phyloP scores from a whole-genome alignment of 495 filamentous ascomycete genomes.

The Penicillium chermesinum region DNA sequence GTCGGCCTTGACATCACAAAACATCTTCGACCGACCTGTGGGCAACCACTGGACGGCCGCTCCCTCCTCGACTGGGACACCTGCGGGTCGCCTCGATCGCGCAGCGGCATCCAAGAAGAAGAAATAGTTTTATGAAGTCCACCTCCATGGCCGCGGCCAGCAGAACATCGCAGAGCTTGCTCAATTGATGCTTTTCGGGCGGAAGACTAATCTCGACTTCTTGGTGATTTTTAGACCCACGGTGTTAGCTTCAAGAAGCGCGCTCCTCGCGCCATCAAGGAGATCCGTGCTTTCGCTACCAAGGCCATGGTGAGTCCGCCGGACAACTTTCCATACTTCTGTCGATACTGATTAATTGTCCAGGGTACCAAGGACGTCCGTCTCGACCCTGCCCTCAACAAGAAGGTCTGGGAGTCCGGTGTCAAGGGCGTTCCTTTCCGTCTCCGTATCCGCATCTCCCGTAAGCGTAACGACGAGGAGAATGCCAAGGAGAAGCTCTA shows the following conservation, averaged over 20 bases:
- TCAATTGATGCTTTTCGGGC: constrained; percentile 53
- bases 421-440: constrained; percentile 97
- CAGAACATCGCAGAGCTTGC: constrained; percentile 28
- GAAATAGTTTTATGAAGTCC: constrained; percentile 71
- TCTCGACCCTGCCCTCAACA: constrained; percentile 96
- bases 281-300: constrained; percentile 88
- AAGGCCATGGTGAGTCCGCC: constrained; percentile 94
- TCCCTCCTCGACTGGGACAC: constrained; percentile 8
- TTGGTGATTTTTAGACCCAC: constrained; percentile 64
- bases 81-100: constrained; percentile 6
- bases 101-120: constrained; percentile 29
- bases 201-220: constrained; percentile 52
- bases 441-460: constrained; percentile 93
- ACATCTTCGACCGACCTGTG: constrained; percentile 6
- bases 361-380: constrained; percentile 97
- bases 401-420: constrained; percentile 99
- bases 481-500: constrained; percentile 97
- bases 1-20: background rate
- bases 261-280: constrained; percentile 96
- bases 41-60: constrained; percentile 3
- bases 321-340: no score
- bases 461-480: constrained; percentile 99
- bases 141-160: constrained; percentile 44
- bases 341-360: constrained; percentile 1
- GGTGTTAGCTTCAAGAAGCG: constrained; percentile 99